These are phyloP conservation scores for Kodamaea plutei DNA, from an alignment of 1,139 yeast species.

Conservation along the genomic window DNA sequence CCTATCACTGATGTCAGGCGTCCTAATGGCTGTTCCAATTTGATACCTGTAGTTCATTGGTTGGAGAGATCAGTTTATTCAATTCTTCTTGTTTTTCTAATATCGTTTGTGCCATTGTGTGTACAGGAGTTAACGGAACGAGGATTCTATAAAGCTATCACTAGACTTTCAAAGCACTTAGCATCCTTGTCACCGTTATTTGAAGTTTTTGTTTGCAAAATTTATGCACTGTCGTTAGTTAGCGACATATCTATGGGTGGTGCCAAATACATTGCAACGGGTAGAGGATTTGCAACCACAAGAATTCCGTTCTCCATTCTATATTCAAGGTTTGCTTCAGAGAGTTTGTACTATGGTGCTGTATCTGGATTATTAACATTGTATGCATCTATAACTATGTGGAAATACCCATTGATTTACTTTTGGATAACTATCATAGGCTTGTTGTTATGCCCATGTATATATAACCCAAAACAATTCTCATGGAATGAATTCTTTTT, in stretches of 20 bases:
- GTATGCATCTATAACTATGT: conserved; percentile 63
- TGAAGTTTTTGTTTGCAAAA: conserved; percentile 84
- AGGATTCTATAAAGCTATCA: conserved; percentile 61
- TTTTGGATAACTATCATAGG: conserved; percentile 76
- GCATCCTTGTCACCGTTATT: conserved; percentile 78
- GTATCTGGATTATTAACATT: conserved; percentile 52
- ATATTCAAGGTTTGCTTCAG: conserved; percentile 60
- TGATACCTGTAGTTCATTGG: conserved; percentile 77
- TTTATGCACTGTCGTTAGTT: conserved; percentile 67
- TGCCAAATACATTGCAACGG: conserved; percentile 79
- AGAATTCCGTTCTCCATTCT: conserved; percentile 57
- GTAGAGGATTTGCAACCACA: conserved; percentile 78
- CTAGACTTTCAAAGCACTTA: conserved; percentile 60
- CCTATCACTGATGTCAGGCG: conserved; percentile 57
- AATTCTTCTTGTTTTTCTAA: conserved; percentile 77
- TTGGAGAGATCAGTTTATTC: conserved; percentile 75
- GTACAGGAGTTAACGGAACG: conserved; percentile 79
- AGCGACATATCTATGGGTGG: conserved; percentile 77
- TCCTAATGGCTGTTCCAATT: conserved; percentile 74
- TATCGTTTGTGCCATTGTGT: conserved; percentile 74
- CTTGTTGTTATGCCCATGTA: conserved; percentile 69
- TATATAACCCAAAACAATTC: conserved; percentile 87
- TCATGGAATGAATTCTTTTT: conserved; percentile 62
- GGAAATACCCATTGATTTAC: conserved; percentile 79
- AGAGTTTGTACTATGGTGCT: conserved; percentile 65